Evolutionary conservation across 306 rosid species (phyloP).

Genomic region (Potentilla sterilis): DNA sequence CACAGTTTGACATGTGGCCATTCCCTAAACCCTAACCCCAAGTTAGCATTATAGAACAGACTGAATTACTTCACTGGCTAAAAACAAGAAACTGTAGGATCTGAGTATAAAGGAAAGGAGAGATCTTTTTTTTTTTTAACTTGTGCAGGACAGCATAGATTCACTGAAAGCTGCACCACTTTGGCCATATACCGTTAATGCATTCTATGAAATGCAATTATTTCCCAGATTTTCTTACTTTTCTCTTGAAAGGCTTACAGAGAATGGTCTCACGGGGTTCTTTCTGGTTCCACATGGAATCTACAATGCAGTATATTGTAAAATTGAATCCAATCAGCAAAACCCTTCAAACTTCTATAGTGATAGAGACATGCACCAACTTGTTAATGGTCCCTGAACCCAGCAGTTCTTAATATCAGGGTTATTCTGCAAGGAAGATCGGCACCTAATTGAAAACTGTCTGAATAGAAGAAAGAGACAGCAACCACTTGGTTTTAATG

Average conservation of each 20-base stretch:
- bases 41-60: not conserved
- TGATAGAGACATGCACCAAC: not conserved
- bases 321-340: not conserved
- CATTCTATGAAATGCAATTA: not conserved
- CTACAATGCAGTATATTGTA: not conserved
- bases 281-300: not conserved
- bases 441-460: not conserved
- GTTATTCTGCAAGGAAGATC: not conserved
- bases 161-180: constrained; percentile 14
- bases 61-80: not conserved
- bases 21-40: not conserved
- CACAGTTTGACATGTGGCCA: constrained; percentile 6
- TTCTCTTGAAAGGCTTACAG: not conserved
- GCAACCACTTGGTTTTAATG: not conserved
- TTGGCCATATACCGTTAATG: not conserved
- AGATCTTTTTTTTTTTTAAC: not conserved
- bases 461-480: not conserved
- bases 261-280: not conserved
- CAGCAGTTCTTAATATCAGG: not conserved
- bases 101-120: not conserved
- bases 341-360: not conserved
- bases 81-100: not conserved
- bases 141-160: not conserved
- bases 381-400: not conserved
- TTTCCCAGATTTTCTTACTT: not conserved